Evolutionary conservation across 805 yeast genomes (phyloP).

Genomic region (Candida khao-thaluensis): DNA sequence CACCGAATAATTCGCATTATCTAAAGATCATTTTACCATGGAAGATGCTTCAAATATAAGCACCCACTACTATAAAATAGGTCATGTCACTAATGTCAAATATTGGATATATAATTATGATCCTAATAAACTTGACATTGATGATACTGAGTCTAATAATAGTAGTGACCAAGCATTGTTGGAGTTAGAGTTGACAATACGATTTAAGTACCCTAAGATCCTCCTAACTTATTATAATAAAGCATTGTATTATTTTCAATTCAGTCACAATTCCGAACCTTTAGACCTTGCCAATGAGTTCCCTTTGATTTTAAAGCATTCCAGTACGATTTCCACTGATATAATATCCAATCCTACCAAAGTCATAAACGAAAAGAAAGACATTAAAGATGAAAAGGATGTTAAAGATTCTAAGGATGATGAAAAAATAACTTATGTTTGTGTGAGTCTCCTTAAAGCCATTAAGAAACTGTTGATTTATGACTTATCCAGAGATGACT

Average conservation of each 20-base stretch:
- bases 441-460: constrained; percentile 39
- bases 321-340: constrained; percentile 24
- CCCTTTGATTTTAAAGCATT: constrained; percentile 25
- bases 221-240: constrained; percentile 43
- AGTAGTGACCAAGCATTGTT: constrained; percentile 38
- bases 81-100: constrained; percentile 30
- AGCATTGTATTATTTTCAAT: constrained; percentile 33
- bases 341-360: constrained; percentile 32
- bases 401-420: constrained; percentile 6
- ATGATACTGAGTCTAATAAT: constrained; percentile 16
- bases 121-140: background rate
- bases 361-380: constrained; percentile 18
- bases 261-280: constrained; percentile 24
- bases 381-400: constrained; percentile 7
- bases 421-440: constrained; percentile 32
- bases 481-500: constrained; percentile 27
- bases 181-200: constrained; percentile 38
- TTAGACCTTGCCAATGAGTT: constrained; percentile 21
- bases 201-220: constrained; percentile 36
- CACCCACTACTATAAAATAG: constrained; percentile 43
- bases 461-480: constrained; percentile 38
- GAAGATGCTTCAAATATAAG: constrained; percentile 25
- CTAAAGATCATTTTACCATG: constrained; percentile 1
- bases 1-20: no score
- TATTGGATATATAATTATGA: constrained; percentile 27